Evolutionary conservation across 495 filamentous ascomycete species (phyloP).

Genomic region (Choiromyces venosus): DNA sequence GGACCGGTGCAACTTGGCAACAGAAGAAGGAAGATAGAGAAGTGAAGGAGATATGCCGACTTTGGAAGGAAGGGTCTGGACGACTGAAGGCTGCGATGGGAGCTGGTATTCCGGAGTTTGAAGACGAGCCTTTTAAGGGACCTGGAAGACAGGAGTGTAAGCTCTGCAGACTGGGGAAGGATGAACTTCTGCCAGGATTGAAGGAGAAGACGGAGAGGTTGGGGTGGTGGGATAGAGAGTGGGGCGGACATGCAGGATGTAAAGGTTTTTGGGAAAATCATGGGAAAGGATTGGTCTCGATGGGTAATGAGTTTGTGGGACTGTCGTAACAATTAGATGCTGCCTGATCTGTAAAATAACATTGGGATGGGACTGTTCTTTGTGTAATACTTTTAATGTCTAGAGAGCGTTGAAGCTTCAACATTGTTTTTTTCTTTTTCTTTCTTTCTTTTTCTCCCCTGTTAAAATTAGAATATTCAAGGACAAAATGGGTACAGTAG

Average conservation of each 20-base stretch:
- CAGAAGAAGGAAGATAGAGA: conserved; percentile 78
- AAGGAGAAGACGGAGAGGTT: conserved; percentile 80
- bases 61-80: conserved; percentile 67
- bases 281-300: conserved; percentile 36
- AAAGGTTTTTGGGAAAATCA: conserved; percentile 78
- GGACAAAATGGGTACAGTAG: neutral
- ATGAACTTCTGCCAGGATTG: conserved; percentile 70
- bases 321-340: neutral
- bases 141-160: conserved; percentile 72
- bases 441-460: neutral
- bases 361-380: neutral
- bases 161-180: conserved; percentile 79
- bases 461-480: neutral
- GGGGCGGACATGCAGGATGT: conserved; percentile 71
- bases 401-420: neutral
- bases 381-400: neutral
- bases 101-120: conserved; percentile 58
- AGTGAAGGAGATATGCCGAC: conserved; percentile 65
- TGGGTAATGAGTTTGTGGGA: neutral
- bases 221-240: conserved; percentile 92
- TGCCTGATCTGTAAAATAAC: neutral
- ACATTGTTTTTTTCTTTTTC: neutral
- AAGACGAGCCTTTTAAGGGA: conserved; percentile 53
- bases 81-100: conserved; percentile 53
- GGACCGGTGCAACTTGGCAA: conserved; percentile 65